Evolutionary conservation across 148 eudicot genomes (phyloP).

Genomic region (Chenopodium formosanum): DNA sequence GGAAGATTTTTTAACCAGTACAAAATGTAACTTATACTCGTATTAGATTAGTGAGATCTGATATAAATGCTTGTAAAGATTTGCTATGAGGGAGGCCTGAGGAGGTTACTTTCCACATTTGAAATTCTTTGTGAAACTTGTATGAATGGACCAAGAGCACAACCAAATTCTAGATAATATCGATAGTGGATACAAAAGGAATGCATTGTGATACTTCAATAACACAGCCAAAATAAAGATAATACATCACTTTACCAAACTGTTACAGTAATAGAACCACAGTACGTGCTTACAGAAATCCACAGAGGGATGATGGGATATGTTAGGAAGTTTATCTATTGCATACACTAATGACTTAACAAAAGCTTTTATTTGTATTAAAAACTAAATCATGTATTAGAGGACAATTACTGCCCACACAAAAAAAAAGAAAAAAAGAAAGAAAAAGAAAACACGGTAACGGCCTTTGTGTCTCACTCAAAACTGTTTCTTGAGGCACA

Average conservation of each 20-base stretch:
- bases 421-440: too few species aligned
- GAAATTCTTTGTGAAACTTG: background rate
- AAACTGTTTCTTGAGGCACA: too few species aligned
- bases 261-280: conserved; percentile 10
- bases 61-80: conserved; percentile 9
- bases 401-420: too few species aligned
- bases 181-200: background rate
- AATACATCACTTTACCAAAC: background rate
- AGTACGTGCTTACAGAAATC: background rate
- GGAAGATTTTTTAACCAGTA: background rate
- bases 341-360: too few species aligned
- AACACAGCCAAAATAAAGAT: background rate
- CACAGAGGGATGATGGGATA: too few species aligned
- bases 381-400: too few species aligned
- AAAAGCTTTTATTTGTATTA: too few species aligned
- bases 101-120: background rate
- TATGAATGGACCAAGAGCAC: background rate
- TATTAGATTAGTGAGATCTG: background rate
- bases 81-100: background rate
- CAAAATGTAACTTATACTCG: conserved; percentile 13
- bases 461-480: too few species aligned
- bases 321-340: too few species aligned
- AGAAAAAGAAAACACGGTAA: too few species aligned
- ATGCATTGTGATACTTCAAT: background rate
- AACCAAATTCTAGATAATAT: background rate